These are phyloP conservation scores for Aaosphaeria pasadenensis DNA, from an alignment of 2,329 filamentous ascomycete species.

Conservation along the genomic window DNA sequence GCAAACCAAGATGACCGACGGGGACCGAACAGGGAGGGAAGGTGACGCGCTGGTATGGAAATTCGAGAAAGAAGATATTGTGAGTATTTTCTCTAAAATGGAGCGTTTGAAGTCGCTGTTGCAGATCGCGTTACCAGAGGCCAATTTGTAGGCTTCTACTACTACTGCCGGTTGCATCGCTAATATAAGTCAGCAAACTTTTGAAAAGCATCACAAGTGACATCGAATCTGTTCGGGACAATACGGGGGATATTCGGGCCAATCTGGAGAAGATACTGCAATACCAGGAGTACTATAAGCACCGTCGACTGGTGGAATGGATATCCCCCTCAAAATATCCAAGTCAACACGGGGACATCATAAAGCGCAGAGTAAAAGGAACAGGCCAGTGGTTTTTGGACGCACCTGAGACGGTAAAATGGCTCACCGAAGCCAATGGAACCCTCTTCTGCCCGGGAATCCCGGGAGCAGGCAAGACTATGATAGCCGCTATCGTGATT, in stretches of 20 bases:
- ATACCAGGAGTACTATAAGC: conserved; percentile 4
- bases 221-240: conserved; percentile 1
- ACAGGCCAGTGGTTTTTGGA: conserved; percentile 20
- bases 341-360: conserved; percentile 12
- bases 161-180: conserved; percentile 3
- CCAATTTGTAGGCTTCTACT: conserved; percentile 12
- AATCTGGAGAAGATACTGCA: conserved; percentile 2
- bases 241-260: conserved; percentile 1
- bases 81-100: conserved; percentile 11
- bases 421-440: conserved; percentile 6
- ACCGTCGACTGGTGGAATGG: conserved; percentile 9
- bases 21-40: conserved; percentile 6
- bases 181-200: conserved; percentile 11
- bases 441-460: conserved; percentile 24
- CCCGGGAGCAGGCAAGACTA: conserved; percentile 27
- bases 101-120: conserved; percentile 14
- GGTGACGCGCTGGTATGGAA: conserved; percentile 7
- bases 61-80: conserved; percentile 11
- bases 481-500: conserved; percentile 20
- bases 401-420: conserved; percentile 1
- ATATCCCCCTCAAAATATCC: conserved; percentile 9
- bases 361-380: conserved; percentile 9
- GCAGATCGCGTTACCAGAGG: conserved; percentile 12
- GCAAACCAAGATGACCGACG: conserved; percentile 10
- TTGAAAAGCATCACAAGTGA: conserved; percentile 10